Evolutionary conservation across 108 stramenopile genomes (phyloP), one percentile per base, ranked within the genome.

Genomic region (Nitzschia sp.): DNA sequence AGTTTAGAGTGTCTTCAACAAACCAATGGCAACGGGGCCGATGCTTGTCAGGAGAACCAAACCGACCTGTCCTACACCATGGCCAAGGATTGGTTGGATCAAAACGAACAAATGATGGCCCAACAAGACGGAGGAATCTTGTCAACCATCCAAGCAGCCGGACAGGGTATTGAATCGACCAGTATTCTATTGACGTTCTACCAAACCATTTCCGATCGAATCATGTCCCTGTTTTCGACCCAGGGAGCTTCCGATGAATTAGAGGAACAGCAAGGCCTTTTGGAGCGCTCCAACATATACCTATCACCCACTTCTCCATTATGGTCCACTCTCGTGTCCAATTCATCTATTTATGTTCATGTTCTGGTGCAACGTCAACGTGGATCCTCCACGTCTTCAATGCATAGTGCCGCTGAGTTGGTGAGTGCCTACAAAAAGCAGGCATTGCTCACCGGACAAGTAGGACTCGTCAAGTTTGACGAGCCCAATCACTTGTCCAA

Each of bases 121-220:
- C 74, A 78, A 41, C 64, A 74, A 26, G 88, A 86, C 53, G 84
- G 73, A 48, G 85, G 91, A 19, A 76, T 89, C n/a, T 50, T 91
- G 6, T 85, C 88, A 20, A 83, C 86, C n/a, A 75, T 85, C 8
- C 80, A 85, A 74, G 81, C 78, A 57, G 86, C 90, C n/a, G 91
- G 91, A 24, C 85, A 89, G n/a, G 91, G 91, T 10, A 88, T 92
- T 26, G 91, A 92, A 75, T 89, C 88, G 7, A 92, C 91, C 9
- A 83, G 81, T 51, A 69, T 89, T 19, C 76, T 92, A 51, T 63
- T 92, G 52, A 78, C 85, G 8, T 40, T 88, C 24, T 89, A 86
- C 53, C 65, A 82, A 34, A 67, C 84, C 19, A 46, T 77, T 29
- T 46, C 70, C 29, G 53, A 72, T 46, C 51, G 52, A 60, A 17